phyloP scores from a whole-genome alignment of 1,284 basidiomycete species.

The Marasmius fiardii region DNA sequence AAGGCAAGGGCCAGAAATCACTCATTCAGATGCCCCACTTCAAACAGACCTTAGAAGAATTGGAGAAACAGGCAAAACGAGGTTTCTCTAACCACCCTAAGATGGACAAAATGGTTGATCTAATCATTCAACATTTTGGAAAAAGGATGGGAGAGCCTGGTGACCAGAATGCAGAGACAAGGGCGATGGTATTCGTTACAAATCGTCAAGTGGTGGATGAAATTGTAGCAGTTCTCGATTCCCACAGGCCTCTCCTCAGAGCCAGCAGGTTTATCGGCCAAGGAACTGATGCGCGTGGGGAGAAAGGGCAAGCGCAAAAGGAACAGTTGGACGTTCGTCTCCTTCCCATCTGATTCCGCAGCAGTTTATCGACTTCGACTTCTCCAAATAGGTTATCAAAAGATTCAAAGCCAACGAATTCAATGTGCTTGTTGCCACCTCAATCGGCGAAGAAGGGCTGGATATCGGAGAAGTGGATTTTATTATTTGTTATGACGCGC shows the following conservation, averaged over 20 bases:
- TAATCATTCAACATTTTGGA: slow-evolving; percentile 82
- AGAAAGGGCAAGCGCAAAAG: slow-evolving; percentile 87
- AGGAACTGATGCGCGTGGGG: slow-evolving; percentile 79
- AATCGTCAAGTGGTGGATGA: slow-evolving; percentile 90
- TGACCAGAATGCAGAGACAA: slow-evolving; percentile 47
- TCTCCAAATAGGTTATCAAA: slow-evolving; percentile 61
- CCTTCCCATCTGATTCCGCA: neutral
- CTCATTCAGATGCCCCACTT: slow-evolving; percentile 58
- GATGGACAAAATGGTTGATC: slow-evolving; percentile 78
- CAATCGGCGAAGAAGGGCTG: slow-evolving; percentile 98
- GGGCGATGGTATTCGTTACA: slow-evolving; percentile 96
- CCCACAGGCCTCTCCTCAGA: slow-evolving; percentile 70
- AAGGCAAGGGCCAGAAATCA: slow-evolving; percentile 35
- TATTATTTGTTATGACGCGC: slow-evolving; percentile 95
- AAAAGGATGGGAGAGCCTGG: slow-evolving; percentile 52
- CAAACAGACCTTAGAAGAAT: slow-evolving; percentile 57
- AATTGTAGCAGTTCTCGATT: slow-evolving; percentile 77
- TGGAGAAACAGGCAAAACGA: slow-evolving; percentile 50
- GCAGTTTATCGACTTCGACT: slow-evolving; percentile 10
- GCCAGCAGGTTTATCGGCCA: slow-evolving; percentile 92
- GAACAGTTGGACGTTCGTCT: slow-evolving; percentile 80
- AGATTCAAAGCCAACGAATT: slow-evolving; percentile 86
- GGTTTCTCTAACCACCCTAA: slow-evolving; percentile 84
- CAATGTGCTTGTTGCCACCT: slow-evolving; percentile 95
- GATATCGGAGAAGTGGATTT: slow-evolving; percentile 99